A percentile compares a stretch with the other conserved stretches of the same genome.
Conservation (phyloP, 2,329 filamentous ascomycete species). For the Fusarium albosuccineum region DNA sequence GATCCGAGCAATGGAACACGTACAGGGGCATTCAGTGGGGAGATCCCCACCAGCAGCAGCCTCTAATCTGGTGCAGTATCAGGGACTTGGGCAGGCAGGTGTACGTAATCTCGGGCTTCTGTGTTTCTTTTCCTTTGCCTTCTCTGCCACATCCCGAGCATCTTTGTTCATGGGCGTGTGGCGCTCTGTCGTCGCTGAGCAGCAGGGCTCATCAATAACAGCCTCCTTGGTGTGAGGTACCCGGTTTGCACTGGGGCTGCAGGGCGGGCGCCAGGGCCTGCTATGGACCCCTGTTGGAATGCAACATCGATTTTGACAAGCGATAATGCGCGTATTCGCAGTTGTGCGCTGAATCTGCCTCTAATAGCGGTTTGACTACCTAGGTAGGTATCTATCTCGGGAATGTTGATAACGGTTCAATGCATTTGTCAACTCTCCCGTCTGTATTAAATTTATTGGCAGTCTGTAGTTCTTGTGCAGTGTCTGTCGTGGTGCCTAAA, state of each 20-base stretch:
- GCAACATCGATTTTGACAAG: not conserved
- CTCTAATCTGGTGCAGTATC: constrained; percentile 20
- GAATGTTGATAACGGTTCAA: not conserved
- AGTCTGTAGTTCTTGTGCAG: not conserved
- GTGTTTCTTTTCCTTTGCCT: not conserved
- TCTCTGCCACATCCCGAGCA: not conserved
- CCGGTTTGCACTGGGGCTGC: not conserved
- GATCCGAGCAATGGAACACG: constrained; percentile 15
- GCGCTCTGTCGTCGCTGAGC: constrained; percentile 9
- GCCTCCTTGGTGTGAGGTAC: not conserved
- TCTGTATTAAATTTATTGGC: not conserved
- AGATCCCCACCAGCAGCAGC: constrained; percentile 18
- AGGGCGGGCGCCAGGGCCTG: not conserved
- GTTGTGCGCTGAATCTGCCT: not conserved
- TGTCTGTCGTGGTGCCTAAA: constrained; percentile 2
- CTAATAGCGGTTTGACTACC: too few relatives aligned
- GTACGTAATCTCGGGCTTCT: not conserved
- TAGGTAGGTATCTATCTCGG: not conserved
- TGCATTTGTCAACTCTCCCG: too few relatives aligned
- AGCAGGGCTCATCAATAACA: constrained; percentile 27
- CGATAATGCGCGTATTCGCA: not conserved
- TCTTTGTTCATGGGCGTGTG: not conserved
- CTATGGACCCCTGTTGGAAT: not conserved
- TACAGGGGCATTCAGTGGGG: constrained; percentile 2
- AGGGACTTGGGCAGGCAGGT: not conserved